Percentiles rank a stretch among this genome's conserved stretches.
phyloP scores from a whole-genome alignment of 192 early-diverging fungal genomes.

The Coemansia sp. region DNA sequence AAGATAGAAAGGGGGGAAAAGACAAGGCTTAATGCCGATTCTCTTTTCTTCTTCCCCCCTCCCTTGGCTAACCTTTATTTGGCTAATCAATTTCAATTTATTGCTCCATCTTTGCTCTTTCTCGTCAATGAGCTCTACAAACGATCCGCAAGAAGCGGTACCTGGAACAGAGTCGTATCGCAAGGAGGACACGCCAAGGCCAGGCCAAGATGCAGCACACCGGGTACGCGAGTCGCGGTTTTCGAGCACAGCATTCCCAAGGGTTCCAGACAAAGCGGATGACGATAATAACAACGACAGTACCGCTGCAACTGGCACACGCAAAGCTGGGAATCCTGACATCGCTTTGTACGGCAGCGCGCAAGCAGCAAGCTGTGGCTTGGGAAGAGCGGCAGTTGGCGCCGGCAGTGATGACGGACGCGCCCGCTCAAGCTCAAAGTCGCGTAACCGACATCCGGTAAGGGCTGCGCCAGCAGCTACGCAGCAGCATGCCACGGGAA shows the following conservation, averaged over 20 bases:
- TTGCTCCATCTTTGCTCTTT: neutral
- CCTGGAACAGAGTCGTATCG: neutral
- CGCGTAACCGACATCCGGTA: conserved; percentile 28
- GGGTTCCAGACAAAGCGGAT: conserved; percentile 1
- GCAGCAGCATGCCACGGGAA: conserved; percentile 13
- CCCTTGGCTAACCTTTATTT: neutral
- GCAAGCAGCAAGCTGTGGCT: conserved; percentile 20
- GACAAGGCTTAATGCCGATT: too few species aligned
- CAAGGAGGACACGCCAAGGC: neutral
- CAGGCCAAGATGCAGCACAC: neutral
- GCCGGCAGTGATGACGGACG: conserved; percentile 8
- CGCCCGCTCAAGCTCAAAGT: conserved; percentile 31
- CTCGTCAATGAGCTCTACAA: conserved; percentile 4
- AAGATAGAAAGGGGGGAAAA: neutral
- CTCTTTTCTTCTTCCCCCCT: neutral
- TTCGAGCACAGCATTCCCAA: conserved; percentile 3
- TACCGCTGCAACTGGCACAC: neutral
- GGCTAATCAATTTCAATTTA: neutral
- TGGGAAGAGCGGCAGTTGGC: conserved; percentile 2
- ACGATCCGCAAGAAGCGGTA: neutral
- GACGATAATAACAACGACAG: conserved; percentile 15
- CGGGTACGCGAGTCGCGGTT: neutral
- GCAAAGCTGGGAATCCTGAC: conserved; percentile 16
- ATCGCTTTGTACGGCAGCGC: conserved; percentile 27
- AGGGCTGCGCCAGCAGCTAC: conserved; percentile 1